Conservation (phyloP, 2,329 filamentous ascomycete species). For the Sporothrix variecibatus region DNA sequence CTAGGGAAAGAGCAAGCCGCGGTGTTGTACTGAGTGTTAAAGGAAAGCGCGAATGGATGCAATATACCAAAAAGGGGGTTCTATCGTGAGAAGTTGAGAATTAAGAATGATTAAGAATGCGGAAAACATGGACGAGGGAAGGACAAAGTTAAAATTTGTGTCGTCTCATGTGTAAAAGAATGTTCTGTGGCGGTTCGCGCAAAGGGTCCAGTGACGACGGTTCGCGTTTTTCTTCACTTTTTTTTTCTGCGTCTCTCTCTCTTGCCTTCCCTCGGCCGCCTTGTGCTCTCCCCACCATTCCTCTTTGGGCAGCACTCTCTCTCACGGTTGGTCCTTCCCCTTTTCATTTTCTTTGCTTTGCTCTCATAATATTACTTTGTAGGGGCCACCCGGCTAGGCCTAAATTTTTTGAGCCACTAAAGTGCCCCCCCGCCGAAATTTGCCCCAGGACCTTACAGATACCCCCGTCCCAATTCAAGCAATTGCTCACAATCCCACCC, state of each 20-base stretch:
- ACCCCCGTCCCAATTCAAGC: background rate
- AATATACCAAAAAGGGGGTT: background rate
- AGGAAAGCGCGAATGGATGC: background rate
- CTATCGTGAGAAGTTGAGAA: background rate
- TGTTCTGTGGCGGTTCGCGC: background rate
- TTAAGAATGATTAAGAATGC: background rate
- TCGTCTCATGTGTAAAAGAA: background rate
- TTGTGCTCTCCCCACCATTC: background rate
- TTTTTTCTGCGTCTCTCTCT: background rate
- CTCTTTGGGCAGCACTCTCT: background rate
- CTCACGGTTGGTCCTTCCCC: conserved; percentile 8
- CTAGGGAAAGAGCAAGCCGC: conserved; percentile 6
- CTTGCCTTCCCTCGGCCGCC: background rate
- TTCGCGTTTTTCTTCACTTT: conserved; percentile 9
- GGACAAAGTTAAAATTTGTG: background rate
- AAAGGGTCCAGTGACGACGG: background rate
- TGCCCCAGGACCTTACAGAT: background rate
- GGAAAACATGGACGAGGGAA: background rate
- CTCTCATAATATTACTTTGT: background rate
- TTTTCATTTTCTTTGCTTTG: conserved; percentile 7
- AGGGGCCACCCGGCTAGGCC: background rate
- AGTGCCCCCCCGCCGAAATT: background rate
- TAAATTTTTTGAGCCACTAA: conserved; percentile 12
- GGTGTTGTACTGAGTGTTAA: background rate
- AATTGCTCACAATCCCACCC: background rate